Percentiles rank a stretch among this genome's conserved stretches.
Evolutionary conservation across 257 asterid genomes (phyloP).

Genomic region (Jacaranda copaia): DNA sequence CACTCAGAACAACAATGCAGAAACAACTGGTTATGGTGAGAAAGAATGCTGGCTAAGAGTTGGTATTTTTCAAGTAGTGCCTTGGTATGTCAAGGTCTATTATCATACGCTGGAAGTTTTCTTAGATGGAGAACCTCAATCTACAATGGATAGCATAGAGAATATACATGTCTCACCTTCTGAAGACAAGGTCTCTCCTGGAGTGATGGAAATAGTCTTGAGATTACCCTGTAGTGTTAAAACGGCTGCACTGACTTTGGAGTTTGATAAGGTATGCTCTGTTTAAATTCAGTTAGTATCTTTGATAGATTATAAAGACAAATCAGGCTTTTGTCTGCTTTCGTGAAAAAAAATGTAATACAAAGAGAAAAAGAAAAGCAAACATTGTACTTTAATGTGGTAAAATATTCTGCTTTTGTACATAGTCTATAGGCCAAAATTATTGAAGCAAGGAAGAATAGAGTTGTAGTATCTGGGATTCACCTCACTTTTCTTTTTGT

Average conservation of each 20-base stretch:
- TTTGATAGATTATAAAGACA: not conserved
- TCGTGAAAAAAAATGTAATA: slow-evolving; percentile 1
- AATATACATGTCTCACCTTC: slow-evolving; percentile 82
- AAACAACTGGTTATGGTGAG: slow-evolving; percentile 41
- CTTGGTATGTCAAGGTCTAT: slow-evolving; percentile 98
- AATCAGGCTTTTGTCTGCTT: slow-evolving; percentile 11
- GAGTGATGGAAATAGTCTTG: slow-evolving; percentile 83
- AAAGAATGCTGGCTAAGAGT: slow-evolving; percentile 63
- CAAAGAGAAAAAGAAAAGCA: not conserved
- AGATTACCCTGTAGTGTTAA: slow-evolving; percentile 77
- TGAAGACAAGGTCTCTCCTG: slow-evolving; percentile 96
- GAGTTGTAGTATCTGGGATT: too few relatives aligned
- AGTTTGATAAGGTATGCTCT: slow-evolving; percentile 87
- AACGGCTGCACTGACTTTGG: slow-evolving; percentile 82
- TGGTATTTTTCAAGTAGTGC: slow-evolving; percentile 91
- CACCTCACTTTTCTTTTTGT: too few relatives aligned
- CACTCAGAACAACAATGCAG: slow-evolving; percentile 43
- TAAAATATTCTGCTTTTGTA: not conserved
- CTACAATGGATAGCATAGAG: slow-evolving; percentile 59
- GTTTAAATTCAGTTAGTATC: slow-evolving; percentile 5
- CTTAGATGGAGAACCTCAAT: slow-evolving; percentile 72
- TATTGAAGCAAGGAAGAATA: too few relatives aligned
- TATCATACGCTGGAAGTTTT: slow-evolving; percentile 76
- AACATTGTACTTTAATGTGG: not conserved
- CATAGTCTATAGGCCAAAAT: too few relatives aligned